phyloP scores from a whole-genome alignment of 805 yeast genomes.

The Teunomyces funiuensis region DNA sequence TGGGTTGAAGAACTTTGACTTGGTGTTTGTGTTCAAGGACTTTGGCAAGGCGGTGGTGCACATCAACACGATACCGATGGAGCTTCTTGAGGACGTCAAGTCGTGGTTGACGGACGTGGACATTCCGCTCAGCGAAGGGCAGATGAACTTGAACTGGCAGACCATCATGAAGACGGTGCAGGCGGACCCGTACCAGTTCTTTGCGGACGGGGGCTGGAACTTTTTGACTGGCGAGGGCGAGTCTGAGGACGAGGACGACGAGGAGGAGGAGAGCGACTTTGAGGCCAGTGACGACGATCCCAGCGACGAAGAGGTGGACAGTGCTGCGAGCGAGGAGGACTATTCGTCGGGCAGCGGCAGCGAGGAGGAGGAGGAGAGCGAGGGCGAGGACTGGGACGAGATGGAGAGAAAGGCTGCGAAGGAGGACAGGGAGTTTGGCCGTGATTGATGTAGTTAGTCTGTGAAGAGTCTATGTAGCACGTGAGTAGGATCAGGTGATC shows the following conservation, averaged over 20 bases:
- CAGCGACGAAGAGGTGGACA: conserved; percentile 60
- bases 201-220: conserved; percentile 92
- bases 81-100: conserved; percentile 84
- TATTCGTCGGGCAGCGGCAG: conserved; percentile 36
- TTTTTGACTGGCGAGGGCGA: conserved; percentile 89
- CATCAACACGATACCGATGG: conserved; percentile 93
- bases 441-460: conserved; percentile 21
- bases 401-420: conserved; percentile 56
- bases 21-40: conserved; percentile 95
- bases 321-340: conserved; percentile 47
- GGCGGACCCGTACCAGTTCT: conserved; percentile 92
- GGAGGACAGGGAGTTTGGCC: conserved; percentile 37
- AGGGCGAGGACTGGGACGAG: conserved; percentile 60
- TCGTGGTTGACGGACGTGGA: conserved; percentile 98
- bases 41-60: conserved; percentile 85
- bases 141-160: conserved; percentile 93
- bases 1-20: conserved; percentile 92
- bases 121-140: conserved; percentile 91
- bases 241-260: conserved; percentile 61
- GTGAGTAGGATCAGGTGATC: background rate
- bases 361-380: conserved; percentile 36
- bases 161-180: conserved; percentile 92
- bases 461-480: too few relatives aligned
- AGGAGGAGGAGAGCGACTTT: conserved; percentile 69
- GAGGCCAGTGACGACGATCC: conserved; percentile 63